Base-by-base conservation (phyloP, 441 rosid species). In the Pelargonium hybrid region DNA sequence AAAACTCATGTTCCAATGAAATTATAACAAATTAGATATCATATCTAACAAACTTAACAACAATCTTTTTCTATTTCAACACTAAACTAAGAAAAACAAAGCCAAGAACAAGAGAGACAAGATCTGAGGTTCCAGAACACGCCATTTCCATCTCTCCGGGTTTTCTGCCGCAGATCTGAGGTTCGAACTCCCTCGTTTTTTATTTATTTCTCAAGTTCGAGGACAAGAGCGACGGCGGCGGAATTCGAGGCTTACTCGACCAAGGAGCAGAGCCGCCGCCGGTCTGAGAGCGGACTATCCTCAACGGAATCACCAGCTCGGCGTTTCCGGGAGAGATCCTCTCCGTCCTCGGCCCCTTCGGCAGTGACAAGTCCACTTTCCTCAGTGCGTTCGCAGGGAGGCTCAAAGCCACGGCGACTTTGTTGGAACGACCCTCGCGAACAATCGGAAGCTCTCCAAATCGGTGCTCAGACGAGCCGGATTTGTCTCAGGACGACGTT, bases 301-400 rank as follows among this genome's bases (percentile, higher is more conserved):
- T 93, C 54, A 80, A 73, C 15, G 91, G 90, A 37, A 81, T 93
- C 69, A 88, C 96, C 8, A 97, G 97, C n/a, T 79, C 86, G 84
- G 91, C 84, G 0, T 87, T 90, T 0, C 93, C 98, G 0, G 98
- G 98, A 3, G 97, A 93, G 84, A 85, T 91, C 81, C 81, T 93
- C 73, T 96, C 98, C 59, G 71, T 93, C 70, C 90, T 93, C 2
- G 98, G 98, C 2, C 98, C 98, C 2, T 91, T 97, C 0, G 98
- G 98, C 14, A 87, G 98, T 43, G 98, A 96, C 0, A 93, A 93
- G 75, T 89, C 98, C 1, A 88, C 97, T 45, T 76, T 93, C 15
- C 84, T 93, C 1, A 89, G 85, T 80, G 93, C 91, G 1, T 73
- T 91, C 0, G 85, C 93, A 0, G 98, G 98, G 21, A 82, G 98